Evolutionary conservation across 2,329 filamentous ascomycete genomes (phyloP).

Genomic region (Trichoderma guizhouense): DNA sequence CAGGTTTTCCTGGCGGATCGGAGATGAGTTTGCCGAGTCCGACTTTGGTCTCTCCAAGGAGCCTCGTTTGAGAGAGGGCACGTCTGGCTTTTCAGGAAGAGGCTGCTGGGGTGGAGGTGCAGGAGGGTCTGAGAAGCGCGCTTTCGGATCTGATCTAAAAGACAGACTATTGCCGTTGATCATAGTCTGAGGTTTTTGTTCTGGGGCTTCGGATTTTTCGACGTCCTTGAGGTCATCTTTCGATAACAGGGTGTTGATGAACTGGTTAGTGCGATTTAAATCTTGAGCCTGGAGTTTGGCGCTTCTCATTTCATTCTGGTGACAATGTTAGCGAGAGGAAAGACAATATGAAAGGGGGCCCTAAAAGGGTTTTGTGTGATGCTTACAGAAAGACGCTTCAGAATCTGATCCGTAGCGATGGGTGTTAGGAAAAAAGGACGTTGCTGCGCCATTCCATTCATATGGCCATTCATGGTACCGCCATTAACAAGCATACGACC

Average conservation of each 20-base stretch:
- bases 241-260: conserved; percentile 71
- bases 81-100: conserved; percentile 87
- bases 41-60: conserved; percentile 72
- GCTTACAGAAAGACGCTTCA: conserved; percentile 57
- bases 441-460: conserved; percentile 65
- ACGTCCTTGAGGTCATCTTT: conserved; percentile 64
- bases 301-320: conserved; percentile 81
- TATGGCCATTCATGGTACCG: conserved; percentile 44
- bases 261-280: conserved; percentile 75
- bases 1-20: conserved; percentile 55
- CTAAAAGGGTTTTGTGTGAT: background rate
- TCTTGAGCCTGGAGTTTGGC: conserved; percentile 87
- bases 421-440: conserved; percentile 84
- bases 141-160: conserved; percentile 70
- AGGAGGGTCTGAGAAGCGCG: conserved; percentile 87
- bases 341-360: background rate
- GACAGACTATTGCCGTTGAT: conserved; percentile 50
- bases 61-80: conserved; percentile 67
- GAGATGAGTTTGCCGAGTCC: conserved; percentile 50
- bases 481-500: conserved; percentile 57
- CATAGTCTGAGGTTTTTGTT: conserved; percentile 47
- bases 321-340: conserved; percentile 23
- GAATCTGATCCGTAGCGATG: conserved; percentile 89
- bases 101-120: conserved; percentile 92
- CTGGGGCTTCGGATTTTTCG: conserved; percentile 48